Evolutionary conservation across 139 green algal genomes (phyloP), one percentile per base, ranked within the genome.

Genomic region (Dunaliella primolecta): DNA sequence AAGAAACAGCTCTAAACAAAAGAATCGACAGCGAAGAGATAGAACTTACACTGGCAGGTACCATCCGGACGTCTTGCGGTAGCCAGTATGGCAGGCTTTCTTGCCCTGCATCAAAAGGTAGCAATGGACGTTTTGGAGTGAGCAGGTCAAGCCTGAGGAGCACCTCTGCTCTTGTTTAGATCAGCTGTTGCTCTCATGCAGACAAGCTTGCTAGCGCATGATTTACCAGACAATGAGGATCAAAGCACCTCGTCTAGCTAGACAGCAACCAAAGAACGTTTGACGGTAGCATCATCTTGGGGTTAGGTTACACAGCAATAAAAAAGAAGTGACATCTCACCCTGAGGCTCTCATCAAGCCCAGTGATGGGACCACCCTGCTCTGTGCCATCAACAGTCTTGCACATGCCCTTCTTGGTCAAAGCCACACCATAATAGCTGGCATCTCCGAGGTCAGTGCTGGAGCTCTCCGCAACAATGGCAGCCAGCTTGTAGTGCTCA

Each of bases 61-160:
- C 72, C 72, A 78, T 7, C 72, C 72, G 29, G 72, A 15, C 24
- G 72, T 78, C 72, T 78, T 78, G 72, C 72, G 72, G 72, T 78
- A 78, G 72, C 72, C 72, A 33, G 72, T 78, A 20, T 78, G 72
- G 72, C 72, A 78, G 29, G 72, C 15, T 3, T 78, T 24, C 72
- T 78, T 78, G 72, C 72, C 72, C 72, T 78, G 46, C 46, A 33
- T 20, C 29, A 3, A 78, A 32, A 11, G 7, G 29, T 15, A 64
- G 46, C 46, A 64, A 64, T n/a, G n/a, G n/a, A n/a, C n/a, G n/a
- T n/a, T n/a, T n/a, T n/a, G n/a, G n/a, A 64, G 15, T 15, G 46
- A 25, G 46, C 46, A 15, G 15, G 7, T 15, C 15, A 25, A 64
- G 7, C 15, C 46, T 15, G 46, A 64, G 46, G 15, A 64, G 46